Conservation (phyloP, 257 asterid species). For the Fraxinus excelsior region DNA sequence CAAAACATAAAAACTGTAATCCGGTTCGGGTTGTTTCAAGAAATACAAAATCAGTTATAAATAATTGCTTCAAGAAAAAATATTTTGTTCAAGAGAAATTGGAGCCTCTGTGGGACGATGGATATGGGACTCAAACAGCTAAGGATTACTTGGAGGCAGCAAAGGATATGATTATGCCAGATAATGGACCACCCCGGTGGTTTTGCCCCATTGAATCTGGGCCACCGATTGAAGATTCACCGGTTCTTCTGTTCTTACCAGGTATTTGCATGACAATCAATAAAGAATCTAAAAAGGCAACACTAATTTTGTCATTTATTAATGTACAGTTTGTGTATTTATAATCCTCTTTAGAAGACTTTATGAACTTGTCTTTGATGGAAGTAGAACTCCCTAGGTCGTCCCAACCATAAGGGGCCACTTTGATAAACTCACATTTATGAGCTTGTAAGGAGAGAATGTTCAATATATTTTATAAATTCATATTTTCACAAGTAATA, state of each 20-base stretch:
- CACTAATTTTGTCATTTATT: too few species aligned
- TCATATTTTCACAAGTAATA: too few species aligned
- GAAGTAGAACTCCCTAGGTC: too few species aligned
- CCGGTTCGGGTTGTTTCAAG: conserved; percentile 20
- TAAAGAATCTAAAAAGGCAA: background rate
- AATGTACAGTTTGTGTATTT: too few species aligned
- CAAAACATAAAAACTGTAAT: conserved; percentile 4
- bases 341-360: too few species aligned
- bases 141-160: conserved; percentile 51
- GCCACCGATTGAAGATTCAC: conserved; percentile 51
- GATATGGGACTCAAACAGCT: conserved; percentile 52
- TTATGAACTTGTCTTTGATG: too few species aligned
- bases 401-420: too few species aligned
- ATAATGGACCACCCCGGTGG: conserved; percentile 66
- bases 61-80: background rate
- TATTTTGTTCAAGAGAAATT: conserved; percentile 8
- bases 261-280: conserved; percentile 33
- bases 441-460: too few species aligned
- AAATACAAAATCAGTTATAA: background rate
- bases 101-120: conserved; percentile 63
- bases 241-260: conserved; percentile 60
- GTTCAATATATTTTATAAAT: background rate
- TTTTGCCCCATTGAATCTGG: conserved; percentile 57
- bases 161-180: conserved; percentile 36
- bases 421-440: too few species aligned